Base-by-base conservation (phyloP, 2,329 filamentous ascomycete genomes). In the Diaporthe vaccinii region DNA sequence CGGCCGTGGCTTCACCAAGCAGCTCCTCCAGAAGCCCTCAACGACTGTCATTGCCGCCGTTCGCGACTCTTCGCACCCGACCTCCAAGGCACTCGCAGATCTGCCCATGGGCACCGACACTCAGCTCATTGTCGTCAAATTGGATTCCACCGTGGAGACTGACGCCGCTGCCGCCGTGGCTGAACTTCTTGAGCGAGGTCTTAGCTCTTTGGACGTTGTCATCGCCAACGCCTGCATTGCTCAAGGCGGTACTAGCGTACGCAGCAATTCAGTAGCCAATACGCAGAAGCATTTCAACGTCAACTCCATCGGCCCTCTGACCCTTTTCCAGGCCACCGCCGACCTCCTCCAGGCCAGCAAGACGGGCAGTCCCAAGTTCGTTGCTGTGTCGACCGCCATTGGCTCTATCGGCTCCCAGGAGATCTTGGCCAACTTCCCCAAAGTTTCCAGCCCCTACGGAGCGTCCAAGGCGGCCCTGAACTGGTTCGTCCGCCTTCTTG, bases 41-140 rank as follows among this genome's bases (percentile, higher is more conserved):
- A 79, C 78, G 20, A 80, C 77, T 71, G 79, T 82, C 59, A 67
- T 83, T 65, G 79, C 79, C 49, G 78, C 78, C n/a, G 74, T 79
- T 25, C 79, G 80, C 75, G 57, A 75, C 34, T 77, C 78, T 4
- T 22, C 77, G 44, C 58, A 77, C 44, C 57, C 75, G 22, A 69
- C 76, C 15, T 68, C 75, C 17, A 97, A 95, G 3, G 92, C 93
- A 39, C 88, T 98, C 31, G 94, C 96, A 84, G 92, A 95, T 80
- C 87, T 97, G 31, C 94, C 98, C 84, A 81, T 71, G 41, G 74
- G 77, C 25, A 25, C 76, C 5, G 65, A 67, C 28, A 79, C 76
- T 73, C 69, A 36, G 10, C 72, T 80, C 8, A 57, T 80, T 39
- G 59, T 78, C 20, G 20, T 80, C 46, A 76, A 78, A 28, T 78